These are phyloP conservation scores for Tranzscheliella williamsii DNA, from an alignment of 1,284 basidiomycete species.

Conservation along the genomic window DNA sequence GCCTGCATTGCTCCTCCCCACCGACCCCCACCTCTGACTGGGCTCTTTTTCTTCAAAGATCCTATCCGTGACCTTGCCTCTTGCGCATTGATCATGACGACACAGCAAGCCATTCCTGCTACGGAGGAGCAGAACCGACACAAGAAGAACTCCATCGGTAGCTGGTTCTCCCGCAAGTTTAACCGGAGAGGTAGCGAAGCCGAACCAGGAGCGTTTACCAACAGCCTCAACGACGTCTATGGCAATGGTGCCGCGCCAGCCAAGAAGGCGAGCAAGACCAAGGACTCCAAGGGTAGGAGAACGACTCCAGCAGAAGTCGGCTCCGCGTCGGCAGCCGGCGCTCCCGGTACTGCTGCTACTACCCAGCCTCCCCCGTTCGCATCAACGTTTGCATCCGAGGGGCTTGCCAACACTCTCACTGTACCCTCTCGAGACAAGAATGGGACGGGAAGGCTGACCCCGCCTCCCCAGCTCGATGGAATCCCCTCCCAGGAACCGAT, in stretches of 20 bases:
- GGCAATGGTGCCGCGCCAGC: background rate
- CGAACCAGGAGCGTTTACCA: background rate
- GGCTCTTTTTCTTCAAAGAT: background rate
- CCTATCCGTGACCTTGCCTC: too few relatives aligned
- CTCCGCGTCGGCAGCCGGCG: background rate
- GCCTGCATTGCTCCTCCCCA: too few relatives aligned
- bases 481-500: slow-evolving; percentile 41
- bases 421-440: slow-evolving; percentile 9
- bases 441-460: slow-evolving; percentile 13
- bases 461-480: slow-evolving; percentile 40
- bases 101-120: background rate
- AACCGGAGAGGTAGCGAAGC: slow-evolving; percentile 27
- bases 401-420: slow-evolving; percentile 36
- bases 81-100: background rate
- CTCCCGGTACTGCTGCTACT: background rate
- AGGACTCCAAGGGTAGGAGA: background rate
- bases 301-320: too few relatives aligned
- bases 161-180: slow-evolving; percentile 48
- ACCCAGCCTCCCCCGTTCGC: slow-evolving; percentile 7
- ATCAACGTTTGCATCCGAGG: slow-evolving; percentile 11
- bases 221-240: background rate
- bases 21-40: background rate
- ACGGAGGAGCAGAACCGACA: slow-evolving; percentile 1
- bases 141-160: slow-evolving; percentile 40
- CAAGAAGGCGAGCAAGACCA: slow-evolving; percentile 4